Percentiles rank a stretch among this genome's conserved stretches.
Evolutionary conservation across 176 grass and related monocot species (phyloP).

Genomic region (Coix lacrymajobi): DNA sequence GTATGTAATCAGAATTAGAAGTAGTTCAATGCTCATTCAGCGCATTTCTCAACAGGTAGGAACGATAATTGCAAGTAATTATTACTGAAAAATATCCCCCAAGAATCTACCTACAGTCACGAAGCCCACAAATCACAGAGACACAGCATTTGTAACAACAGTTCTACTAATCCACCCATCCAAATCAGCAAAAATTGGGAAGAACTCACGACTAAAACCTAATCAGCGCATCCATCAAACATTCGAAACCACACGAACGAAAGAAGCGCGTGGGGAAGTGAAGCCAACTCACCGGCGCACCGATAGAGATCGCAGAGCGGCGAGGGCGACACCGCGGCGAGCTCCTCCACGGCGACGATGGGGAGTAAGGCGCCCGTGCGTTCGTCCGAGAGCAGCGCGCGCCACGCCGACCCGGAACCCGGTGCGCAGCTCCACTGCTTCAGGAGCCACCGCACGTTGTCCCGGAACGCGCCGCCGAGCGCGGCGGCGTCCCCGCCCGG

Average conservation of each 20-base stretch:
- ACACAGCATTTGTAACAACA: background rate
- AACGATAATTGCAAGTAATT: background rate
- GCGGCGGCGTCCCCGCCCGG: slow-evolving; percentile 39
- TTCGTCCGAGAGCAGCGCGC: slow-evolving; percentile 58
- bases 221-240: background rate
- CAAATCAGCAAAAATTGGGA: background rate
- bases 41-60: background rate
- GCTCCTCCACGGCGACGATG: slow-evolving; percentile 66
- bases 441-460: slow-evolving; percentile 56
- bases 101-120: background rate
- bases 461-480: slow-evolving; percentile 61
- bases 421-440: slow-evolving; percentile 36
- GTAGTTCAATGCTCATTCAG: background rate
- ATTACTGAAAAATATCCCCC: background rate
- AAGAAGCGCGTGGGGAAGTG: background rate
- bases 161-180: background rate
- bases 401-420: slow-evolving; percentile 31
- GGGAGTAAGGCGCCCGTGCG: slow-evolving; percentile 33
- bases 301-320: slow-evolving; percentile 68
- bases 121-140: background rate
- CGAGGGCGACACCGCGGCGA: slow-evolving; percentile 22
- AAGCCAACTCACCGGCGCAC: slow-evolving; percentile 46
- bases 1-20: background rate
- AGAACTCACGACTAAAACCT: background rate
- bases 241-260: background rate